Evolutionary conservation across 495 filamentous ascomycete genomes (phyloP), one percentile per base, ranked within the genome.

Genomic region (Halenospora varia): DNA sequence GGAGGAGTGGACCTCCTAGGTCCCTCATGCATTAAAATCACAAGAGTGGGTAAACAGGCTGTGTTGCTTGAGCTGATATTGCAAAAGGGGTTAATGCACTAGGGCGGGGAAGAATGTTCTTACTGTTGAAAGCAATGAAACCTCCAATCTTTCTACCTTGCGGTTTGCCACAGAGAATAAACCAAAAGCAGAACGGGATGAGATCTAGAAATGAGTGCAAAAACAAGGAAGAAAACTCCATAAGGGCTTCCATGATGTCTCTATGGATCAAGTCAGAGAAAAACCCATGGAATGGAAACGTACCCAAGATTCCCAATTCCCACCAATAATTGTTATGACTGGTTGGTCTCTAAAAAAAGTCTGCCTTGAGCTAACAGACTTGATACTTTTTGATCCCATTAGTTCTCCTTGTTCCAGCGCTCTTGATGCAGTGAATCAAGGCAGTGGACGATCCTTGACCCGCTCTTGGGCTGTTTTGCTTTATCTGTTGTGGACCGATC

Each of bases 1-100:
- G 42, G 6, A 45, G 42, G 42, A 45, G 42, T 17, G 42, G 42
- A 45, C 17, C 42, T 45, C 4, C 42, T 45, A 45, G 42, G n/a
- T 9, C 18, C 42, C 42, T 20, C 17, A 45, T 45, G 17, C 42
- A 17, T n/a, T 40, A 40, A 9, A 40, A 40, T 15, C 35, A n/a
- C n/a, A 45, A 20, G 42, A 45, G 42, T 45, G n/a, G 42, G n/a
- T 45, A 45, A 45, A n/a, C n/a, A 45, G 42, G 29, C 29, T 35
- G 13, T 35, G 13, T 35, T 6, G 13, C 4, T 6, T 35, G 6
- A 35, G 29, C 13, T 35, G 13, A 4, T 35, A 35, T 35, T n/a
- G n/a, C n/a, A n/a, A n/a, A 35, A 35, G 29, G 29, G 29, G 13
- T 35, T 35, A 35, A 35, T 35, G 13, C 13, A 35, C 29, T 35